These are phyloP conservation scores for Fusarium sororula DNA, from an alignment of 2,329 filamentous ascomycete genomes.

Conservation along the genomic window DNA sequence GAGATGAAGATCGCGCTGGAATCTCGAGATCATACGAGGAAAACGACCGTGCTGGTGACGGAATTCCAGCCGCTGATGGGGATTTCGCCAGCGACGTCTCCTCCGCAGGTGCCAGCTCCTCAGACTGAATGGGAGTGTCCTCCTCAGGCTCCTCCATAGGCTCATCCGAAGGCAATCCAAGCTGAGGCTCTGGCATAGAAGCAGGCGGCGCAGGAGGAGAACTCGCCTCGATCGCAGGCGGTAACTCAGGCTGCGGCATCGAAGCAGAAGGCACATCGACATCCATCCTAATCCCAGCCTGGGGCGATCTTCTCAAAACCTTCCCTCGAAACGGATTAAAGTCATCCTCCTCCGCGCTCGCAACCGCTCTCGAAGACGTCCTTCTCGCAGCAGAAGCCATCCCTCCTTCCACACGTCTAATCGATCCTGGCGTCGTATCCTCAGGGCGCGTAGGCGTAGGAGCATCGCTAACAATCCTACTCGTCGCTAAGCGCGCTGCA, in stretches of 20 bases:
- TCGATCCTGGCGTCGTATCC: constrained; percentile 19
- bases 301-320: constrained; percentile 40
- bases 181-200: constrained; percentile 18
- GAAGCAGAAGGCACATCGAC: constrained; percentile 23
- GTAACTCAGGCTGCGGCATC: constrained; percentile 24
- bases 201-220: constrained; percentile 7
- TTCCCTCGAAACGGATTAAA: constrained; percentile 46
- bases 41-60: constrained; percentile 10
- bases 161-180: not conserved
- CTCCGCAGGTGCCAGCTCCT: not conserved
- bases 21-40: constrained; percentile 8
- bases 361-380: constrained; percentile 55
- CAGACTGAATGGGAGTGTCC: not conserved
- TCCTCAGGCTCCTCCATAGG: not conserved
- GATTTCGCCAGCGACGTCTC: constrained; percentile 4
- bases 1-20: not conserved
- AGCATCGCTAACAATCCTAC: constrained; percentile 37
- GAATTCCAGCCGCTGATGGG: not conserved
- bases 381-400: constrained; percentile 51
- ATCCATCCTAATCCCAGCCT: constrained; percentile 42
- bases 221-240: not conserved
- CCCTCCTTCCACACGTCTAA: constrained; percentile 40
- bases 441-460: constrained; percentile 24
- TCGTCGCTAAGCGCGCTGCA: constrained; percentile 44
- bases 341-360: constrained; percentile 49